These are phyloP conservation scores for Aspergillus persii DNA, from an alignment of 2,329 filamentous ascomycete species.

Conservation along the genomic window DNA sequence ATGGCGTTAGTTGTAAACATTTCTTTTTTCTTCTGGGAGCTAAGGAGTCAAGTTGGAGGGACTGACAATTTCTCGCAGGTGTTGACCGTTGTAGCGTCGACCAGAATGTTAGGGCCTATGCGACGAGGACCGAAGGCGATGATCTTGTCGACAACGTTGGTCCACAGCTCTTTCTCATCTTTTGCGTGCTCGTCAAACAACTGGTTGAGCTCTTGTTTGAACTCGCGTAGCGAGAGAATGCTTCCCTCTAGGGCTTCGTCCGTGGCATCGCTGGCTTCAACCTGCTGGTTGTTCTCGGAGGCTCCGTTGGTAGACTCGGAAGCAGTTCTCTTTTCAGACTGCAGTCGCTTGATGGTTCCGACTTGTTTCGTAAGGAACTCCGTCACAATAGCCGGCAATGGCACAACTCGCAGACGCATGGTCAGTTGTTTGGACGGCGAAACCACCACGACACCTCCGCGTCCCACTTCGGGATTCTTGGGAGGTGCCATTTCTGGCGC, in stretches of 20 bases:
- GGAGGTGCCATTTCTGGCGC: constrained; percentile 90
- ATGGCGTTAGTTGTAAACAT: constrained; percentile 3
- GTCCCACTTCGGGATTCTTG: constrained; percentile 78
- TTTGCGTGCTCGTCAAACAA: constrained; percentile 68
- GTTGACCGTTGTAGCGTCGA: constrained; percentile 73
- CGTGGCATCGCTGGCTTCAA: constrained; percentile 48
- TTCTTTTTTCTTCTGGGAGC: not conserved
- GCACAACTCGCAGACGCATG: constrained; percentile 72
- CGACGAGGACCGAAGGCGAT: constrained; percentile 85
- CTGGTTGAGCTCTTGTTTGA: constrained; percentile 67
- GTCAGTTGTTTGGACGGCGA: constrained; percentile 86
- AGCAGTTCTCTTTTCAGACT: constrained; percentile 64
- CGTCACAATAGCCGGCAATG: constrained; percentile 73
- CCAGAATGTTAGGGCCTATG: constrained; percentile 81
- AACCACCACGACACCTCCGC: constrained; percentile 71
- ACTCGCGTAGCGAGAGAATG: constrained; percentile 68
- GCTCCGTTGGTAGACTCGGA: constrained; percentile 42
- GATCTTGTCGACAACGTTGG: constrained; percentile 72
- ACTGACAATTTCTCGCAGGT: constrained; percentile 71
- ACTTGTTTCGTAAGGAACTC: constrained; percentile 81
- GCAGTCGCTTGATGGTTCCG: constrained; percentile 73
- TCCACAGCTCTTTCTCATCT: constrained; percentile 73
- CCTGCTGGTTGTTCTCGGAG: constrained; percentile 38
- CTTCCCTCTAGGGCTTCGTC: constrained; percentile 59
- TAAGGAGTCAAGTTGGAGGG: not conserved